Evolutionary conservation across 2,329 filamentous ascomycete genomes (phyloP).

Genomic region (Monilinia polystroma): DNA sequence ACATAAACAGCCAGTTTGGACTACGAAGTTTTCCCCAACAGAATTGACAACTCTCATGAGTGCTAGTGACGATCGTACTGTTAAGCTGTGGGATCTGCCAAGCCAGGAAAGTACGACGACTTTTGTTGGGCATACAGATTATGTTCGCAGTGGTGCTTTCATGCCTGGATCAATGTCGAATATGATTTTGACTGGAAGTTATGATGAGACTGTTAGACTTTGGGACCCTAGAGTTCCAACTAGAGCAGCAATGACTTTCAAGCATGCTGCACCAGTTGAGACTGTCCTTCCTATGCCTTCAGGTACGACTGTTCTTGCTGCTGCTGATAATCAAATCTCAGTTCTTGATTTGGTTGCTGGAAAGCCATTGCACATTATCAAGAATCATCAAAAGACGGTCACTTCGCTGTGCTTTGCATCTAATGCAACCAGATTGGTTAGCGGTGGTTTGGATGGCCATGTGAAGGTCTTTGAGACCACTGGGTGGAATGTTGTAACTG

Average conservation of each 20-base stretch:
- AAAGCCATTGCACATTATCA: conserved; percentile 80
- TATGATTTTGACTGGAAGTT: conserved; percentile 84
- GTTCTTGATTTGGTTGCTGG: conserved; percentile 92
- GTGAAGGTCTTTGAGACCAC: conserved; percentile 96
- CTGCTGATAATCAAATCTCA: conserved; percentile 81
- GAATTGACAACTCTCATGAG: conserved; percentile 85
- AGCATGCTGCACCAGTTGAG: conserved; percentile 87
- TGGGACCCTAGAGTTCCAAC: conserved; percentile 83
- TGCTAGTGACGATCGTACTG: conserved; percentile 87
- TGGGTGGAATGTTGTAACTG: conserved; percentile 94
- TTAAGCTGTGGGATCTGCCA: conserved; percentile 91
- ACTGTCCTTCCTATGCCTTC: conserved; percentile 82
- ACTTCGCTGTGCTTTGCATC: conserved; percentile 82
- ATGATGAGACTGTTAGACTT: conserved; percentile 87
- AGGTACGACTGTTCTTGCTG: conserved; percentile 81
- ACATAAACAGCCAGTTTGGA: conserved; percentile 92
- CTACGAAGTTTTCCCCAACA: conserved; percentile 86
- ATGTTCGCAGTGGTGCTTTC: conserved; percentile 84
- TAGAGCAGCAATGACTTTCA: conserved; percentile 83
- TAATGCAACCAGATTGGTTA: conserved; percentile 76
- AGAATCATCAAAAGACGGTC: conserved; percentile 97
- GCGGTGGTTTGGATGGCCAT: conserved; percentile 89
- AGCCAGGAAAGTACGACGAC: conserved; percentile 72
- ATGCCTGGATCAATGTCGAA: conserved; percentile 70
- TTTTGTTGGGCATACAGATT: conserved; percentile 86